Evolutionary conservation across 257 asterid genomes (phyloP).

Genomic region (Petunia secreta): DNA sequence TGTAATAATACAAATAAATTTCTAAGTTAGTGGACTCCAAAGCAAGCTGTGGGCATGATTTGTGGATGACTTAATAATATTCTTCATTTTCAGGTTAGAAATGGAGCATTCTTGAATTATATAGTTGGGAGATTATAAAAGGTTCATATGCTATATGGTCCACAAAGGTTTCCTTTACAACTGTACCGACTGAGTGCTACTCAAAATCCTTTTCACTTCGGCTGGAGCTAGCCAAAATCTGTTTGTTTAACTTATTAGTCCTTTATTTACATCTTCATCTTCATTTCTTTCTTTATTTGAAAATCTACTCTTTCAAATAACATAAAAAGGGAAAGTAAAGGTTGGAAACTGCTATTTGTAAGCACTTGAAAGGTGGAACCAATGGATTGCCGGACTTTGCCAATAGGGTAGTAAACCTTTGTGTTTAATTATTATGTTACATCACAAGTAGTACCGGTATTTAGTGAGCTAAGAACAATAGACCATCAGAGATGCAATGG

Average conservation of each 20-base stretch:
- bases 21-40: conserved; percentile 13
- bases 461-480: no score
- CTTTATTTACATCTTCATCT: background rate
- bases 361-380: background rate
- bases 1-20: conserved; percentile 9
- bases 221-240: conserved; percentile 10
- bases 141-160: conserved; percentile 13
- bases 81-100: background rate
- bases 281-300: background rate
- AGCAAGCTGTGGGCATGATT: conserved; percentile 7
- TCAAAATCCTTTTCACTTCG: background rate
- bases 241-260: background rate
- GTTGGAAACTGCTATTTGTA: background rate
- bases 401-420: background rate
- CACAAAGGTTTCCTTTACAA: conserved; percentile 19
- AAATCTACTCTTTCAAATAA: background rate
- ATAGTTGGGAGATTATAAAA: conserved; percentile 22
- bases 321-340: background rate
- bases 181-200: conserved; percentile 20
- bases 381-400: background rate
- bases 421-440: no score
- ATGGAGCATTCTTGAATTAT: conserved; percentile 11
- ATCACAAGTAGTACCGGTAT: no score
- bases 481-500: no score
- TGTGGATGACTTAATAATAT: background rate